Conservation (phyloP, 371 early-diverging fungal genomes). For the Rhizopus microsporus region DNA sequence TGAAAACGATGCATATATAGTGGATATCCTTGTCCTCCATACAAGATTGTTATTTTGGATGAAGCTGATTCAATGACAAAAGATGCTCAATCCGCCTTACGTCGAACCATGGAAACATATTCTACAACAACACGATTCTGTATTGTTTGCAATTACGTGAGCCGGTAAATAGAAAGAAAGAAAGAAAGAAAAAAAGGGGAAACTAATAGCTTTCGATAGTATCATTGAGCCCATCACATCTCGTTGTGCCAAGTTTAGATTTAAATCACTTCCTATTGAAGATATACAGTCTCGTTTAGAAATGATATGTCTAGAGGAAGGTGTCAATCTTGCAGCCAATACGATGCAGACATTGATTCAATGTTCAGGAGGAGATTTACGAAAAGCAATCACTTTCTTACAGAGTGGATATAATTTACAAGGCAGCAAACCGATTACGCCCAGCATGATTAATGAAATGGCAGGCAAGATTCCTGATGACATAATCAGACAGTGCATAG, state of each 20-base stretch:
- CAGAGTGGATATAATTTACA: slow-evolving; percentile 82
- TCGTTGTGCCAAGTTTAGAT: slow-evolving; percentile 96
- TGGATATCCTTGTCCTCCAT: slow-evolving; percentile 73
- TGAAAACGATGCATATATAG: slow-evolving; percentile 2
- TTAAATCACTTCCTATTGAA: slow-evolving; percentile 74
- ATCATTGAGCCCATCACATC: slow-evolving; percentile 96
- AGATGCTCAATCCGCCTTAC: slow-evolving; percentile 98
- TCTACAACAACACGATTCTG: slow-evolving; percentile 97
- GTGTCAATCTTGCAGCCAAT: slow-evolving; percentile 57
- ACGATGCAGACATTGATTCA: slow-evolving; percentile 75
- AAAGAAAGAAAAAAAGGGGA: slow-evolving; percentile 30
- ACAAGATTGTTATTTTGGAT: slow-evolving; percentile 98
- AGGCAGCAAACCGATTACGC: slow-evolving; percentile 47
- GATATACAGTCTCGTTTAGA: slow-evolving; percentile 60
- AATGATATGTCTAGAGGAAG: slow-evolving; percentile 71
- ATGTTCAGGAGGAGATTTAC: slow-evolving; percentile 88
- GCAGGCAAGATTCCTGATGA: slow-evolving; percentile 75
- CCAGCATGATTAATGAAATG: slow-evolving; percentile 71
- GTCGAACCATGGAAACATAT: slow-evolving; percentile 99
- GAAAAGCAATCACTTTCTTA: slow-evolving; percentile 89
- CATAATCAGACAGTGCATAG: slow-evolving; percentile 57
- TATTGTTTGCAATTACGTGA: slow-evolving; percentile 97
- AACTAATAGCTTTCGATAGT: slow-evolving; percentile 35
- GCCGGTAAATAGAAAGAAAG: slow-evolving; percentile 53
- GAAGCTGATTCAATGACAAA: slow-evolving; percentile 99